Base-by-base conservation (phyloP, 2,329 filamentous ascomycete genomes). In the Xenoacremonium recifei region DNA sequence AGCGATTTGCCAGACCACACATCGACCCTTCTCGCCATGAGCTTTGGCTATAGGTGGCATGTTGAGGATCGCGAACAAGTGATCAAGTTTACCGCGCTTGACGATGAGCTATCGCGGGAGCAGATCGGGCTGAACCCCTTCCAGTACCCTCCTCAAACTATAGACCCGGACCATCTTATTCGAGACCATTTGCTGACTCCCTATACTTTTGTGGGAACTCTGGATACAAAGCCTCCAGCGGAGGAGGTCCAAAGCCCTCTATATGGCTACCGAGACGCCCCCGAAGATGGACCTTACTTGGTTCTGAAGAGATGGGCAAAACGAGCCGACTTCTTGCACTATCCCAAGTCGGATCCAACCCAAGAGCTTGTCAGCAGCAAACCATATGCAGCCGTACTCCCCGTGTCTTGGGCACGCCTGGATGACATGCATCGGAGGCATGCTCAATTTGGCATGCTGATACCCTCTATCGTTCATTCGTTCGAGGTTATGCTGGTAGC, bases 401-500 rank as follows among this genome's bases (percentile, higher is more conserved):
- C 76, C 0, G 57, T 69, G 2, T 50, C 64, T 0, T 65, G 65
- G n/a, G 79, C 80, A 40, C 71, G 58, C 1, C 61, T 78, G 0
- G 80, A 84, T 45, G 50, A 52, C 2, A 53, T 79, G 3, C 69
- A 74, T 1, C 55, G 68, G 6, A 60, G 62, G 6, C 69, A 71
- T 43, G 69, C 67, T 2, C 64, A 71, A 34, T 72, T 82, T 20
- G 79, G 74, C 3, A 69, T 84, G 39, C 71, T 93, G 27, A 73
- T 93, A 5, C 89, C 91, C 0, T 83, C 82, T 0, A 79, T 96
- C 25, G 68, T 87, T 13, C 79, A 89, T 50, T 78, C 79, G n/a
- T 54, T 92, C 3, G 85, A 87, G 49, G 69, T 80, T 1, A 69
- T 76, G 19, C 65, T 92, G 18, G 68, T 88, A 6, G 86, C 84